Base-by-base conservation (phyloP, 2,329 filamentous ascomycete species). In the Cercospora sesami region DNA sequence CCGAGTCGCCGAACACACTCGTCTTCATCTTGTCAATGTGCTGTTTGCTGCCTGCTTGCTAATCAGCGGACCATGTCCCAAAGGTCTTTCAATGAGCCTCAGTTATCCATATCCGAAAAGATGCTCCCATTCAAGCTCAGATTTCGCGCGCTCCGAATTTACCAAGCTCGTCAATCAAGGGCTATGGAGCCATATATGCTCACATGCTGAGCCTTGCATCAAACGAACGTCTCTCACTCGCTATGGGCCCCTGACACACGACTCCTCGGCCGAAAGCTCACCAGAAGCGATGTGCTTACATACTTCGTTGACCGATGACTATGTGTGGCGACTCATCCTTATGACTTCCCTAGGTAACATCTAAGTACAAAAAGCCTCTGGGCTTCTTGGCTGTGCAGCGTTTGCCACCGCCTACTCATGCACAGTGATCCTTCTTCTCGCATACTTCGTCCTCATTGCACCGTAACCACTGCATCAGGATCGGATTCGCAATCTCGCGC, bases 391-490 rank as follows among this genome's bases (percentile, higher is more conserved):
- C 55, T 36, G 18, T 59, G 55, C 28, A 59, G 48, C 26, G 18
- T 59, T 59, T 59, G 55, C 55, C 55, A 59, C 55, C 6, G n/a
- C 18, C 55, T 18, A 59, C 28, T 23, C 55, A n/a, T 59, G 55
- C 55, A 36, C 9, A 9, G 48, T 55, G 28, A 59, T 59, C 55
- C 28, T 59, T 6, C 48, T 53, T 53, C 55, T 59, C 30, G 8
- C n/a, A 16, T 59, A 5, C 10, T 59, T 36, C 30, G 31, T 28
- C 55, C 55, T 59, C 55, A 59, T 30, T 59, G 28, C 28, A 28
- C 26, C n/a, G 28, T 30, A 10, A 36, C 4, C 28, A 21, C 9
- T 31, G 10, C 16, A n/a, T 6, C 28, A 33, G 18, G 28, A 59
- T 36, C 28, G 28, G 9, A 18, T 59, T 18, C 10, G 16, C 28